A percentile compares a stretch with the other conserved stretches of the same genome.
Conservation (phyloP, 306 rosid species). For the Parietaria judaica region DNA sequence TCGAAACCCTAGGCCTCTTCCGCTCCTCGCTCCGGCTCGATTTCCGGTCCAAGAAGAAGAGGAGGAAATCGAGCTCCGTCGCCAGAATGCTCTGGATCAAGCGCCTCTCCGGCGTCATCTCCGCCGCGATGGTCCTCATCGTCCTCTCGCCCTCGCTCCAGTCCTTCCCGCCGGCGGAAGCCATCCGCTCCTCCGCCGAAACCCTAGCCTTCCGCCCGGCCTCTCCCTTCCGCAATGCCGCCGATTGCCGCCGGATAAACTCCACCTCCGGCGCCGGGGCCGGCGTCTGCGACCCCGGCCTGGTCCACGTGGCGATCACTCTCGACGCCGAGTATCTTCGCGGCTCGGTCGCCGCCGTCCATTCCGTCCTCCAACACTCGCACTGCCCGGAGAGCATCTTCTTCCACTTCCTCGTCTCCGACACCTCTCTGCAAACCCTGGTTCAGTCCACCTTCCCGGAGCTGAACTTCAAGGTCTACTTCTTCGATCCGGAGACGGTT, state of each 20-base stretch:
- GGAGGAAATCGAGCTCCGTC: conserved; percentile 13
- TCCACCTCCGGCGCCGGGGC: background rate
- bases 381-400: conserved; percentile 53
- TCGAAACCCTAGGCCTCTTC: conserved; percentile 34
- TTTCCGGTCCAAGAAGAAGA: conserved; percentile 27
- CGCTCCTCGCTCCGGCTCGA: conserved; percentile 15
- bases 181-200: conserved; percentile 48
- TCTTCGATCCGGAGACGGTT: conserved; percentile 50
- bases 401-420: conserved; percentile 65
- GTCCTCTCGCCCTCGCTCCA: conserved; percentile 65
- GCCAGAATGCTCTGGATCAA: conserved; percentile 46
- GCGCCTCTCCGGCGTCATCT: conserved; percentile 47
- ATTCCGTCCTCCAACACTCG: conserved; percentile 56
- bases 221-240: conserved; percentile 45
- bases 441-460: conserved; percentile 68
- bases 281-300: conserved; percentile 44
- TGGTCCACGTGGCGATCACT: conserved; percentile 69
- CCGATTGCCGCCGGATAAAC: conserved; percentile 29
- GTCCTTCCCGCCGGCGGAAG: conserved; percentile 65
- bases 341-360: conserved; percentile 79
- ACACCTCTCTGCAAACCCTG: conserved; percentile 35
- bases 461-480: conserved; percentile 57
- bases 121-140: conserved; percentile 54
- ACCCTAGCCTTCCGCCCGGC: conserved; percentile 43
- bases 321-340: conserved; percentile 69